Conservation (phyloP, 331 rosid species). For the Acacia pycnantha region DNA sequence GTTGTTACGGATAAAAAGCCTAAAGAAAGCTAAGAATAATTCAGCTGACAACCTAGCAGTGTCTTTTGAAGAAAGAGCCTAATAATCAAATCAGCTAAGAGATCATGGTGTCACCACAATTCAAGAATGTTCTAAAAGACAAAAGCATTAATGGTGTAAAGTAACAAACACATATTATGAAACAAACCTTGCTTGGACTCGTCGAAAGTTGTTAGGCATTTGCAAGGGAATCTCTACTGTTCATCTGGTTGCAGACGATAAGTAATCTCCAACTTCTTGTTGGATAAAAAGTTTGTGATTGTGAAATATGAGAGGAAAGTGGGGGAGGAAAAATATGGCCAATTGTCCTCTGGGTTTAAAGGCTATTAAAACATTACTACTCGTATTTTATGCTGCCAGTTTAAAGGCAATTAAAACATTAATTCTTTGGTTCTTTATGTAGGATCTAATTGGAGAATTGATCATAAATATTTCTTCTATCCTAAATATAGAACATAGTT, state of each 20-base stretch:
- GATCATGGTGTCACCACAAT: conserved; percentile 31
- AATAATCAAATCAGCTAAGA: conserved; percentile 39
- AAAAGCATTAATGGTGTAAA: conserved; percentile 15
- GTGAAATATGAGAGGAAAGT: not conserved
- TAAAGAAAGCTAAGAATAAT: conserved; percentile 35
- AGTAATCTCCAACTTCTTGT: conserved; percentile 28
- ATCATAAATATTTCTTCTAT: too few relatives aligned
- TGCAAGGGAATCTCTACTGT: conserved; percentile 41
- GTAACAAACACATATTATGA: conserved; percentile 25
- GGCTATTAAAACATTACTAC: too few relatives aligned
- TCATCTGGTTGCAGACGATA: conserved; percentile 39
- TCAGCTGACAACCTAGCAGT: conserved; percentile 50
- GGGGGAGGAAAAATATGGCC: not conserved
- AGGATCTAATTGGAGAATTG: too few relatives aligned
- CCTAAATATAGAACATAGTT: too few relatives aligned
- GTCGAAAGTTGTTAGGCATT: conserved; percentile 29
- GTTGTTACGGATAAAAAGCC: conserved; percentile 39
- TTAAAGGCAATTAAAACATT: not conserved
- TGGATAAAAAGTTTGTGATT: conserved; percentile 24
- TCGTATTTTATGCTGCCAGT: not conserved
- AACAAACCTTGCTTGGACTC: conserved; percentile 29
- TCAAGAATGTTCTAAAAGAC: conserved; percentile 22
- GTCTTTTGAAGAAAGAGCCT: conserved; percentile 38
- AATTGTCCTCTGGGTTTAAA: not conserved
- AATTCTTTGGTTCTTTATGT: too few relatives aligned